phyloP scores from a whole-genome alignment of 1,139 yeast genomes.

The Barnettozyma hawaiiensis region DNA sequence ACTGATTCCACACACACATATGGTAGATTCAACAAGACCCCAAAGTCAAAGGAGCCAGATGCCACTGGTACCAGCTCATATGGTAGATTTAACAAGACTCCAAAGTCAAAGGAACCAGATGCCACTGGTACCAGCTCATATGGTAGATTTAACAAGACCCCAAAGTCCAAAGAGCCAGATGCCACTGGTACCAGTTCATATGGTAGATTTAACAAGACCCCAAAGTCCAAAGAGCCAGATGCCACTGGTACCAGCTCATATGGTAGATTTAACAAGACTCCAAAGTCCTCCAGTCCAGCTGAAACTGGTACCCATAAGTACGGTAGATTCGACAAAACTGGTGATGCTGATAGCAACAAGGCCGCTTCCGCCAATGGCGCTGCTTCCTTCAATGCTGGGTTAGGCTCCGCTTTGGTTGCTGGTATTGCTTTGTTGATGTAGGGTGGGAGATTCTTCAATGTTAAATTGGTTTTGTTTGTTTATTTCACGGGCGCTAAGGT shows the following conservation, averaged over 20 bases:
- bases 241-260: slow-evolving; percentile 38
- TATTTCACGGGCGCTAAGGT: slow-evolving; percentile 3
- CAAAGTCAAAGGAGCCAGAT: slow-evolving; percentile 29
- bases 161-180: slow-evolving; percentile 29
- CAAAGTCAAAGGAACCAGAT: slow-evolving; percentile 21
- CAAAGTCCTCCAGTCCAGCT: slow-evolving; percentile 29
- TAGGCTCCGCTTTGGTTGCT: slow-evolving; percentile 34
- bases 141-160: slow-evolving; percentile 33
- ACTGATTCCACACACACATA: slow-evolving; percentile 38
- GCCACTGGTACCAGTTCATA: slow-evolving; percentile 38
- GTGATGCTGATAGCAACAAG: slow-evolving; percentile 28
- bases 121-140: slow-evolving; percentile 36
- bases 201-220: slow-evolving; percentile 49
- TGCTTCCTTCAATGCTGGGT: slow-evolving; percentile 28
- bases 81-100: slow-evolving; percentile 44
- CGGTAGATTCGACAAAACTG: slow-evolving; percentile 47
- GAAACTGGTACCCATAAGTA: slow-evolving; percentile 38
- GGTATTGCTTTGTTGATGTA: slow-evolving; percentile 33
- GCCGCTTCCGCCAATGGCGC: slow-evolving; percentile 24
- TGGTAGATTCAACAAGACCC: slow-evolving; percentile 36
- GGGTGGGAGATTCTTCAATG: neutral
- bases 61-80: slow-evolving; percentile 39
- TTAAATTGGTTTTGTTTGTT: neutral
- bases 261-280: slow-evolving; percentile 28
- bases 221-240: slow-evolving; percentile 31